Conservation (phyloP, 192 early-diverging fungal species). For the Paraglomus occultum region DNA sequence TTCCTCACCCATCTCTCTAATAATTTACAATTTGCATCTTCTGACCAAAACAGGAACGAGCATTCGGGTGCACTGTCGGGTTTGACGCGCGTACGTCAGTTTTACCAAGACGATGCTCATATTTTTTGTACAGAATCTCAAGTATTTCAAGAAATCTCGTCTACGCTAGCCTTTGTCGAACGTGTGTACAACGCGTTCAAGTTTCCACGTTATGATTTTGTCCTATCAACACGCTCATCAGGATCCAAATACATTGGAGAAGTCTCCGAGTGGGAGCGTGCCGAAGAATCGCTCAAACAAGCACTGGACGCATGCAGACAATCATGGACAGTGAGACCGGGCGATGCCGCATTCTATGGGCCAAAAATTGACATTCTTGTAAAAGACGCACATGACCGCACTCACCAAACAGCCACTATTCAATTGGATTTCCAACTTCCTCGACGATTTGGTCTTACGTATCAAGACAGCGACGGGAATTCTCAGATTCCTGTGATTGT, state of each 20-base stretch:
- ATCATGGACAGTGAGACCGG: conserved; percentile 70
- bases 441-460: conserved; percentile 75
- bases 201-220: conserved; percentile 75
- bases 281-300: conserved; percentile 68
- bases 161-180: conserved; percentile 74
- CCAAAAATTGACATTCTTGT: conserved; percentile 95
- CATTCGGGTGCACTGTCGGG: conserved; percentile 86
- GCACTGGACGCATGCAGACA: conserved; percentile 64
- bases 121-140: conserved; percentile 89
- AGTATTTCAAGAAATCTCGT: conserved; percentile 74
- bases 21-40: background rate
- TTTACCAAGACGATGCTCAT: conserved; percentile 97
- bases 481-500: conserved; percentile 84
- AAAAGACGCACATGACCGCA: conserved; percentile 72
- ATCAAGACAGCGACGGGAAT: conserved; percentile 63
- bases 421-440: conserved; percentile 97
- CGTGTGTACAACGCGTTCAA: conserved; percentile 75
- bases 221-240: conserved; percentile 76
- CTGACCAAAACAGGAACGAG: conserved; percentile 69
- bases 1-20: background rate
- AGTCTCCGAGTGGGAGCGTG: conserved; percentile 71
- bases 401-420: conserved; percentile 92
- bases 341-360: conserved; percentile 96
- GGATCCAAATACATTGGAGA: conserved; percentile 69
- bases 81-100: conserved; percentile 87